phyloP scores from a whole-genome alignment of 2,329 filamentous ascomycete species.

The Chaetomiaceae sp. region DNA sequence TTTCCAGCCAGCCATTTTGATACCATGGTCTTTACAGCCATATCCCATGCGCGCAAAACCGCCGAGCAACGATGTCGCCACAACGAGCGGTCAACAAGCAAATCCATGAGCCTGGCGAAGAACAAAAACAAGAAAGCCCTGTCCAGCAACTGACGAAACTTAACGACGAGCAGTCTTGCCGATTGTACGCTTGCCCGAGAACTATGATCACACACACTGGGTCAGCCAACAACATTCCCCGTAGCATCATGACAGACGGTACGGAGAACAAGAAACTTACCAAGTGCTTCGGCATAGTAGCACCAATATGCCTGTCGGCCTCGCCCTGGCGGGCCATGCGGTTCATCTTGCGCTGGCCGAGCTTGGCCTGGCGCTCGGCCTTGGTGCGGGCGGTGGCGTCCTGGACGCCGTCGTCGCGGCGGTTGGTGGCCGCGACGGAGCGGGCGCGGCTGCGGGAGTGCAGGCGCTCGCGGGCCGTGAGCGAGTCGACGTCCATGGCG shows the following conservation, averaged over 20 bases:
- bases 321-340: slow-evolving; percentile 95
- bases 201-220: slow-evolving; percentile 39
- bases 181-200: slow-evolving; percentile 86
- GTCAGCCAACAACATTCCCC: slow-evolving; percentile 24
- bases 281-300: slow-evolving; percentile 82
- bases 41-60: too few species aligned
- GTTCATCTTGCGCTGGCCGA: slow-evolving; percentile 98
- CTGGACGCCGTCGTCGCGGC: slow-evolving; percentile 70
- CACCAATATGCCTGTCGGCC: slow-evolving; percentile 82
- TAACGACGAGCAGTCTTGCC: slow-evolving; percentile 75
- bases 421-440: slow-evolving; percentile 53
- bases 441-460: slow-evolving; percentile 68
- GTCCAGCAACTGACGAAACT: too few species aligned
- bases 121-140: too few species aligned
- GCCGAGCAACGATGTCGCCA: too few species aligned
- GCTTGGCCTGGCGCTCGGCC: slow-evolving; percentile 79
- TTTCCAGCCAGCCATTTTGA: too few species aligned
- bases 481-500: slow-evolving; percentile 67
- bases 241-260: too few species aligned
- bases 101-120: too few species aligned
- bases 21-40: too few species aligned
- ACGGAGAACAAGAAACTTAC: slow-evolving; percentile 51
- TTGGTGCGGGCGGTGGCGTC: slow-evolving; percentile 62
- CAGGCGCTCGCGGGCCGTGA: slow-evolving; percentile 49
- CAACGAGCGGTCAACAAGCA: too few species aligned